Percentiles rank a stretch among this genome's conserved stretches.
phyloP scores from a whole-genome alignment of 768 basidiomycete species.

The button mushroom (Agaricus bisporus) region DNA sequence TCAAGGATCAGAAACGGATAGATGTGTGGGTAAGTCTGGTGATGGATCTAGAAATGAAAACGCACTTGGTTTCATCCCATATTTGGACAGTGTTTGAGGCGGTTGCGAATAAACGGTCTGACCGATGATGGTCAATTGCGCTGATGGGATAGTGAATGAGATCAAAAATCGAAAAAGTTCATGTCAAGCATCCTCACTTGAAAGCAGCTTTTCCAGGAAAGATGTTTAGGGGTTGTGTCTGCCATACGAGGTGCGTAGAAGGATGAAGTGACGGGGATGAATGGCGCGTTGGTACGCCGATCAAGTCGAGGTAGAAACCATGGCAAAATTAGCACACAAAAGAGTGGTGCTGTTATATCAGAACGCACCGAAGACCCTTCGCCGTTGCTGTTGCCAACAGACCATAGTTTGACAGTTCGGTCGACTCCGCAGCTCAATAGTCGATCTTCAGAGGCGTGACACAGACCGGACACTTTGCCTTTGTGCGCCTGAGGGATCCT shows the following conservation, averaged over 20 bases:
- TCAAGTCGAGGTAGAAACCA: too few relatives aligned
- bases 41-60: neutral
- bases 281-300: too few relatives aligned
- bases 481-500: slow-evolving; percentile 71
- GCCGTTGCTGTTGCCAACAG: slow-evolving; percentile 26
- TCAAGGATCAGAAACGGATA: neutral
- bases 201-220: slow-evolving; percentile 87
- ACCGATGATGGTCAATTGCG: slow-evolving; percentile 90
- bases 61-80: slow-evolving; percentile 97
- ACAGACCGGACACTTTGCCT: slow-evolving; percentile 79
- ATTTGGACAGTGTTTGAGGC: slow-evolving; percentile 91
- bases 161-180: too few relatives aligned
- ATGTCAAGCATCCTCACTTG: slow-evolving; percentile 54
- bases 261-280: too few relatives aligned
- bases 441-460: slow-evolving; percentile 51
- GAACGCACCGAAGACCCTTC: slow-evolving; percentile 15
- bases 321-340: too few relatives aligned
- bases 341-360: slow-evolving; percentile 21
- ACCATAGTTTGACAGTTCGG: slow-evolving; percentile 79
- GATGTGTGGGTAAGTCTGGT: neutral
- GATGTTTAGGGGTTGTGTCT: slow-evolving; percentile 56
- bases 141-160: slow-evolving; percentile 32
- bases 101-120: slow-evolving; percentile 87
- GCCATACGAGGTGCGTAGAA: neutral
- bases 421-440: slow-evolving; percentile 81